Evolutionary conservation across 2,329 filamentous ascomycete species (phyloP).

Genomic region (Colletotrichum aenigma): DNA sequence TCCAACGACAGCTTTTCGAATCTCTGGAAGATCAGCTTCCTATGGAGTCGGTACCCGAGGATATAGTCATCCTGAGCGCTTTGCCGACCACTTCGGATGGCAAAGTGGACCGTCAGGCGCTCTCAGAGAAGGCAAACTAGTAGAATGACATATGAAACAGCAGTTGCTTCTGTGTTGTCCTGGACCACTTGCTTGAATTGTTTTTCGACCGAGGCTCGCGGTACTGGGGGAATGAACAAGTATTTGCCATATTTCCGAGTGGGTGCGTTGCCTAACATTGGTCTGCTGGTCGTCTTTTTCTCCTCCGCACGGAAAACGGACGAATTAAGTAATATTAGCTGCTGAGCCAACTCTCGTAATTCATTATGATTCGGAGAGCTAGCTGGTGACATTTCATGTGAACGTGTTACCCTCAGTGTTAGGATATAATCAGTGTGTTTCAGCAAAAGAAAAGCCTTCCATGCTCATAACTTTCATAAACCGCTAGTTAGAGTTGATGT

Average conservation of each 20-base stretch:
- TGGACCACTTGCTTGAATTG: fast-evolving
- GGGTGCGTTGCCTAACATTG: too few species aligned
- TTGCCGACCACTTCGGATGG: constrained; percentile 28
- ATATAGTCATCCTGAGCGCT: constrained; percentile 23
- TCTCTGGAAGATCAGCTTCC: background rate
- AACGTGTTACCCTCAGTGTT: too few species aligned
- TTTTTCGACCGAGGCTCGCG: background rate
- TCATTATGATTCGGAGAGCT: too few species aligned
- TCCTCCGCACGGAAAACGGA: too few species aligned
- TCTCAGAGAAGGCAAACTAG: background rate
- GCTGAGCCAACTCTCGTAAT: too few species aligned
- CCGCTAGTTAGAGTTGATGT: too few species aligned
- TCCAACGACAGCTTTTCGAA: background rate
- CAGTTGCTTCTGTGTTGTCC: background rate
- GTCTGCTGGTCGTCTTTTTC: too few species aligned
- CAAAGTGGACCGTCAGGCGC: constrained; percentile 27
- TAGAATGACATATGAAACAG: background rate
- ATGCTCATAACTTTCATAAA: too few species aligned
- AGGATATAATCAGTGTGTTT: too few species aligned
- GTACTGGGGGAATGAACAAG: fast-evolving
- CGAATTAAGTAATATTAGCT: too few species aligned
- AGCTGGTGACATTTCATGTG: too few species aligned
- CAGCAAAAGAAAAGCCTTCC: too few species aligned
- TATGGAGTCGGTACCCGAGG: constrained; percentile 29
- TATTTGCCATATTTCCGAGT: background rate